Evolutionary conservation across 2,329 filamentous ascomycete genomes (phyloP).

Genomic region (Cladosporium sp.): DNA sequence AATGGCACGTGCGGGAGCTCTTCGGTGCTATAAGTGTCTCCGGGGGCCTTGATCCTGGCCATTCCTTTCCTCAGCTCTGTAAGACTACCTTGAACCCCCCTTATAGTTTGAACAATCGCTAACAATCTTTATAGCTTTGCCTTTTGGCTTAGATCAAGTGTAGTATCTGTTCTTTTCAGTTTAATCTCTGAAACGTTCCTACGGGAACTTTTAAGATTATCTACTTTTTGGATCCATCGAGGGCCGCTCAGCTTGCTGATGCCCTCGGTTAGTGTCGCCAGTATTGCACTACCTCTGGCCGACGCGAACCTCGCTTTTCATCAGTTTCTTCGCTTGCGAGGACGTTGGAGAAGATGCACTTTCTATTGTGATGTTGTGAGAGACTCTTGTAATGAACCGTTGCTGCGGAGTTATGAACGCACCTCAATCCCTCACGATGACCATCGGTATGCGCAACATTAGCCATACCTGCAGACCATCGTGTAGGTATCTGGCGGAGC

Average conservation of each 20-base stretch:
- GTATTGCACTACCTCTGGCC: constrained; percentile 19
- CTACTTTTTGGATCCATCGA: constrained; percentile 19
- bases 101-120: not conserved
- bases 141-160: constrained; percentile 21
- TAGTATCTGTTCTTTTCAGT: constrained; percentile 23
- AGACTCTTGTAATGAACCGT: not conserved
- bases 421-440: not conserved
- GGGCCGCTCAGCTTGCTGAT: constrained; percentile 21
- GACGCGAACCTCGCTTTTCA: constrained; percentile 19
- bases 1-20: not conserved
- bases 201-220: constrained; percentile 17
- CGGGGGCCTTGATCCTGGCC: too few species aligned
- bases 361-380: not conserved
- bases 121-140: not conserved
- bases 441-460: not conserved
- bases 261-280: constrained; percentile 20
- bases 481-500: not conserved
- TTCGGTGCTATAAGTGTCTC: not conserved
- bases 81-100: too few species aligned
- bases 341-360: constrained; percentile 17
- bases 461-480: not conserved
- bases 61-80: too few species aligned
- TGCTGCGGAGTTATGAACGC: not conserved
- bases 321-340: constrained; percentile 17
- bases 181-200: constrained; percentile 21